Evolutionary conservation across 2,329 filamentous ascomycete species (phyloP), one percentile per base, ranked within the genome.

Genomic region (Rhynchosporium graminicola): DNA sequence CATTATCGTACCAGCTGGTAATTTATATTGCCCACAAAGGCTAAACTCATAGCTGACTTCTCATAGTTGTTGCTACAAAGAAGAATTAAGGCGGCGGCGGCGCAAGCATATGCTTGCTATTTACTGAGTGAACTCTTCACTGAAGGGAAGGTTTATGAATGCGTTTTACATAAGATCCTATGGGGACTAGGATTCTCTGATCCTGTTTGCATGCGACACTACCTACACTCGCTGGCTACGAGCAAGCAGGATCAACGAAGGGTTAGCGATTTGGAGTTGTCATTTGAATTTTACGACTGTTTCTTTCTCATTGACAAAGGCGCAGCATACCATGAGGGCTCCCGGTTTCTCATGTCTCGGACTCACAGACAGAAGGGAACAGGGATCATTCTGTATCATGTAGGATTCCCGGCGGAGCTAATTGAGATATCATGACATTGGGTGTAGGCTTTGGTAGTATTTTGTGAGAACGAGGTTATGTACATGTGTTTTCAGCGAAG

Each of bases 1-100:
- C 77, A 98, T 99, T 76, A 95, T 99, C 74, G 87, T 98, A 71
- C 95, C 95, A 69, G 83, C 89, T 71, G 92, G 94, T 97, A 86
- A 75, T 87, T 56, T n/a, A 7, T 6, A 55, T 26, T 28, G 7
- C 6, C 20, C 20, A 9, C 36, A 20, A 7, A 36, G 31, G 52
- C n/a, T 10, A 6, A 29, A 10, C 52, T 7, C 6, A 58, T 66
- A 28, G 71, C 68, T 77, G 70, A 74, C 66, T 62, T 20, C 38
- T 20, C 59, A 12, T 61, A 79, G 80, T 82, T 69, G 73, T 82
- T 66, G 77, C 77, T 52, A 76, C 77, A 60, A 76, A 74, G 63
- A 74, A 77, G 63, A 74, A 77, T 65, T 77, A 78, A 74, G 57
- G 15, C 45, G 28, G 42, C 45, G 45, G 29, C 73, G 67, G 43